A percentile compares a stretch with the other conserved stretches of the same genome.
Evolutionary conservation across 148 eudicot species (phyloP).

Genomic region (Rhododendron ovatum): DNA sequence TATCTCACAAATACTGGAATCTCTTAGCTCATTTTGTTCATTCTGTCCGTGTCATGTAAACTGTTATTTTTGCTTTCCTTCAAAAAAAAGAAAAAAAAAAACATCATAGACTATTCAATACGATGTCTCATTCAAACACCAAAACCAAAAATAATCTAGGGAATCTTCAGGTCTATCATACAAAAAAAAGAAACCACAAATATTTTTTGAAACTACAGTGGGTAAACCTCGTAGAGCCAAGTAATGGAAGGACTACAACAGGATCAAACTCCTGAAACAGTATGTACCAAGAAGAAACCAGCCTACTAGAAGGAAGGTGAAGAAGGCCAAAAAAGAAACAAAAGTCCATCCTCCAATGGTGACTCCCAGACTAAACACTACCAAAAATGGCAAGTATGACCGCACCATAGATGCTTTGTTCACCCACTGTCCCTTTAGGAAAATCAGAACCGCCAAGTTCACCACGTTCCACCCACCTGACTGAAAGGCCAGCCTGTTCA

Average conservation of each 20-base stretch:
- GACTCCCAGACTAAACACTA: slow-evolving; percentile 51
- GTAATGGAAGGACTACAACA: slow-evolving; percentile 32
- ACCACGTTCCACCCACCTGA: slow-evolving; percentile 85
- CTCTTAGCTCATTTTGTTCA: no score
- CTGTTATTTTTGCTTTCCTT: not conserved
- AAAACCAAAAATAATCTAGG: not conserved
- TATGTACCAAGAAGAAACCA: slow-evolving; percentile 93
- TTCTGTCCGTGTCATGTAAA: not conserved
- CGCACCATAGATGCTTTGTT: slow-evolving; percentile 42
- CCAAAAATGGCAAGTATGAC: slow-evolving; percentile 54
- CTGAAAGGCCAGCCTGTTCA: slow-evolving; percentile 64
- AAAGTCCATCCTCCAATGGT: slow-evolving; percentile 67
- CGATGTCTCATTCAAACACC: not conserved
- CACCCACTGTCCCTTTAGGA: slow-evolving; percentile 79
- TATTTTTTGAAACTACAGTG: not conserved
- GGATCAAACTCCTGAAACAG: slow-evolving; percentile 62
- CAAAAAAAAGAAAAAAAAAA: not conserved
- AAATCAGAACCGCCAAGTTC: slow-evolving; percentile 59
- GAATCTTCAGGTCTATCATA: not conserved
- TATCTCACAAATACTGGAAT: no score
- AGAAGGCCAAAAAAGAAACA: slow-evolving; percentile 50
- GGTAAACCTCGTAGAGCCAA: no score
- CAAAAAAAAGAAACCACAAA: not conserved
- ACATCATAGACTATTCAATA: not conserved
- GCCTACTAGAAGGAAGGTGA: slow-evolving; percentile 53